Base-by-base conservation (phyloP, 805 yeast species). In the Yamadazyma akitaensis region DNA sequence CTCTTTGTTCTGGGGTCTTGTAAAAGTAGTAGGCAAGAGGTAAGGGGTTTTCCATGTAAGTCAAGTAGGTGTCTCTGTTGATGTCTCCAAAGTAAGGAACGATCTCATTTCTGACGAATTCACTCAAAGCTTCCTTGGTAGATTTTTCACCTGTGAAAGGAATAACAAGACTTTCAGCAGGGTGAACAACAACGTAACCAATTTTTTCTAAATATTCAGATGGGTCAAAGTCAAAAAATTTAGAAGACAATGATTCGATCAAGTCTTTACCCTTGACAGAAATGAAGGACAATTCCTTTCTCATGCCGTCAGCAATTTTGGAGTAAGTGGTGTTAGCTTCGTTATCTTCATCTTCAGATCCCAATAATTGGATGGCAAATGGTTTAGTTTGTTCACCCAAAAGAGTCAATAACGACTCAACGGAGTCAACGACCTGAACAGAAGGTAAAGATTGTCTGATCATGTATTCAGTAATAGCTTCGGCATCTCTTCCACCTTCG, bases 1-100 rank as follows among this genome's bases (percentile, higher is more conserved):
- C 79, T 64, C 84, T 82, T 71, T 88, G 84, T 53, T 82, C 87
- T 41, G 77, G 77, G 42, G 76, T 69, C 56, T 78, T 80, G 73
- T 87, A 89, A 75, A 94, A 94, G 66, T 86, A 82, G 77, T 91
- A 92, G 45, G 88, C 95, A 55, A 94, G 70, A 52, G 99, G 99
- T 47, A 81, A 54, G 31, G 81, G 77, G 49, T 90, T 72, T 47
- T 75, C 69, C 77, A 88, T 81, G 75, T 91, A 94, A 36, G 75
- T 62, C 67, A 77, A 72, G 77, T 85, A 94, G 53, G 94, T 84
- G 44, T 79, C 75, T 54, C 94, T 90, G 60, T 81, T 82, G 54
- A 92, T 81, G 68, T 91, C 97, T 61, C 96, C 96, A 58, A 91
- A 84, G 59, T 79, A 75, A 47, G 97, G 97, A 63, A 86, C 77